A percentile compares a stretch with the other conserved stretches of the same genome.
Conservation (phyloP, 129 eudicot species). For the Flaveria trinervia region DNA sequence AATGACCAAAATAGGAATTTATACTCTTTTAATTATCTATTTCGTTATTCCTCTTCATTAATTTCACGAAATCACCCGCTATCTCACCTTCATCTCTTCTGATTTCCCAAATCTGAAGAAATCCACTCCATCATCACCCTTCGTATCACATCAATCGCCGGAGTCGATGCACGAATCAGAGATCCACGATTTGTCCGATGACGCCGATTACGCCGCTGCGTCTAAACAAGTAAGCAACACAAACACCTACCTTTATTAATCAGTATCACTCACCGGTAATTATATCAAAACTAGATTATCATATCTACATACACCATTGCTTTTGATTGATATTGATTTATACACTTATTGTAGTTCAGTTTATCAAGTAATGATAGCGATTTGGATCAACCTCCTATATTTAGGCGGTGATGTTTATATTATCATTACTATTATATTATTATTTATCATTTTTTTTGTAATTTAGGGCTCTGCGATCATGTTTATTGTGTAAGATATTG, state of each 20-base stretch:
- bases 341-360: constrained; percentile 9
- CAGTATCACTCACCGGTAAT: neutral
- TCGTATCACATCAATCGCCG: constrained; percentile 23
- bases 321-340: neutral
- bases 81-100: constrained; percentile 16
- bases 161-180: constrained; percentile 75
- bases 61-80: neutral
- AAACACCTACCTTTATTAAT: neutral
- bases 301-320: neutral
- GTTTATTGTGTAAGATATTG: constrained; percentile 17
- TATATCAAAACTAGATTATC: neutral
- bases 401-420: neutral
- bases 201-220: constrained; percentile 94
- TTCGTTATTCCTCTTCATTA: neutral
- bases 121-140: constrained; percentile 25
- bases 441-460: constrained; percentile 10
- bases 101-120: constrained; percentile 32
- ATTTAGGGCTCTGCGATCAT: constrained; percentile 47
- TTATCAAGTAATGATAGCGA: constrained; percentile 9
- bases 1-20: too few species aligned
- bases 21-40: neutral
- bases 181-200: constrained; percentile 79
- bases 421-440: too few species aligned
- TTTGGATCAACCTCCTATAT: constrained; percentile 1
- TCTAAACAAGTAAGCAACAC: constrained; percentile 58